A percentile compares a stretch with the other conserved stretches of the same genome.
Conservation (phyloP, 768 basidiomycete genomes). For the Lentinus tigrinus region DNA sequence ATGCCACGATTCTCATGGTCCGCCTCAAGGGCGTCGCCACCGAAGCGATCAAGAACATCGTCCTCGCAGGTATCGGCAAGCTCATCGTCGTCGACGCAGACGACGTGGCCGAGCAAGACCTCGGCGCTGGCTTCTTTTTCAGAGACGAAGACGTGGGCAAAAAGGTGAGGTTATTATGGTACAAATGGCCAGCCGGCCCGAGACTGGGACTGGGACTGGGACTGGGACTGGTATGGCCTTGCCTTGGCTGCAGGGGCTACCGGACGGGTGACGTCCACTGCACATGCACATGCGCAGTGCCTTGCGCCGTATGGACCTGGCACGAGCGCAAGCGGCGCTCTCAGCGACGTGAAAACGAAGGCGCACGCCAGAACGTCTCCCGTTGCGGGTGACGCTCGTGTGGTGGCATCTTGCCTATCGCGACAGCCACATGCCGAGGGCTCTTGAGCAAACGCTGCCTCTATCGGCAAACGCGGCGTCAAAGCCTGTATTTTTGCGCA, state of each 20-base stretch:
- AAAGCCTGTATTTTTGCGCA: not conserved
- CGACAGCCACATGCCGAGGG: not conserved
- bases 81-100: constrained; percentile 81
- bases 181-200: not conserved
- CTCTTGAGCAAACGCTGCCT: not conserved
- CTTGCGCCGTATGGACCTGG: not conserved
- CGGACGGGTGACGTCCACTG: not conserved
- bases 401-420: not conserved
- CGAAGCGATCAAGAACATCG: constrained; percentile 96
- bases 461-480: not conserved
- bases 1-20: constrained; percentile 84
- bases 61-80: constrained; percentile 92
- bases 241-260: not conserved
- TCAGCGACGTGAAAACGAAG: not conserved
- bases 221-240: too few relatives aligned
- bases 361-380: not conserved
- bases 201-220: too few relatives aligned
- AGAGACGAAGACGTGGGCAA: constrained; percentile 90
- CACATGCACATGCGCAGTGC: not conserved
- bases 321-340: not conserved
- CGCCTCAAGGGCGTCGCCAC: constrained; percentile 82
- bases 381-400: not conserved
- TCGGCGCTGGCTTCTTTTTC: constrained; percentile 92
- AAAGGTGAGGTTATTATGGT: constrained; percentile 51
- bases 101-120: constrained; percentile 77